phyloP scores from a whole-genome alignment of 164 flowering plant species.

The Amborella trichopoda region DNA sequence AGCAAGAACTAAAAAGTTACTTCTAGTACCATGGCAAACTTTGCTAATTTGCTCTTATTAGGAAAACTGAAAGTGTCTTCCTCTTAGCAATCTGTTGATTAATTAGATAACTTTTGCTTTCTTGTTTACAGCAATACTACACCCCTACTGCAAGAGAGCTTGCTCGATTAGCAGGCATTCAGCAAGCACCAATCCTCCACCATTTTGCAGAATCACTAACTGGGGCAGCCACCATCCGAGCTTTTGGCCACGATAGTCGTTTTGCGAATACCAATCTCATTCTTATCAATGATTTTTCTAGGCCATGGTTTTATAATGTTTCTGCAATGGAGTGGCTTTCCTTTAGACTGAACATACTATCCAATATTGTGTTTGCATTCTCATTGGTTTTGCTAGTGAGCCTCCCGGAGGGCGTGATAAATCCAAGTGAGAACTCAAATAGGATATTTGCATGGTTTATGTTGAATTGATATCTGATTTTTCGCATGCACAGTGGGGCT shows the following conservation, averaged over 20 bases:
- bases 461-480: no score
- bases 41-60: no score
- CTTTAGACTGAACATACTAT: constrained; percentile 64
- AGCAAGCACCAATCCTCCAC: constrained; percentile 84
- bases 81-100: constrained; percentile 1
- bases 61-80: no score
- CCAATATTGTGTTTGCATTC: constrained; percentile 83
- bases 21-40: no score
- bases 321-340: constrained; percentile 97
- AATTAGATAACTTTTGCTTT: no score
- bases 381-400: constrained; percentile 71
- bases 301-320: constrained; percentile 92
- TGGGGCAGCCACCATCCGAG: constrained; percentile 86
- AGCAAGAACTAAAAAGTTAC: no score
- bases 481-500: no score
- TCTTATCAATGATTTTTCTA: constrained; percentile 60
- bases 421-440: constrained; percentile 66
- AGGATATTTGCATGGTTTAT: no score
- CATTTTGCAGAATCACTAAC: constrained; percentile 88
- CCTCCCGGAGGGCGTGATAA: constrained; percentile 84
- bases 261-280: constrained; percentile 39
- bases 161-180: constrained; percentile 68
- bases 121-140: constrained; percentile 59
- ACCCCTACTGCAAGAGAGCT: constrained; percentile 90
- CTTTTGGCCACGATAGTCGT: constrained; percentile 62